Percentiles rank a stretch among this genome's conserved stretches.
Evolutionary conservation across 805 yeast species (phyloP).

Genomic region (Sugiyamaella marilandica): DNA sequence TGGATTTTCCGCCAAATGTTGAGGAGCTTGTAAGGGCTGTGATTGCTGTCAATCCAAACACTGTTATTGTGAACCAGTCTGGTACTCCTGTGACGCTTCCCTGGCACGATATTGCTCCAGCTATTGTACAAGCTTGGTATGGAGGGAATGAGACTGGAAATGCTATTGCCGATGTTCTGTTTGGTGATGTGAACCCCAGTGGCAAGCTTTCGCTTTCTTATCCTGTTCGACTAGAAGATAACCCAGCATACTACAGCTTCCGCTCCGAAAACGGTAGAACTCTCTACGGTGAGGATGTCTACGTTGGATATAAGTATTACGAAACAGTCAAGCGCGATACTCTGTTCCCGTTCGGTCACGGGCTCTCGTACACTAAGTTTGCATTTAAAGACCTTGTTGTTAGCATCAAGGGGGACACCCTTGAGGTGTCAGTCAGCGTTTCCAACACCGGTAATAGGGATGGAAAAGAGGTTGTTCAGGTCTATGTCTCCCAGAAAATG

Average conservation of each 20-base stretch:
- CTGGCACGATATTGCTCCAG: slow-evolving; percentile 42
- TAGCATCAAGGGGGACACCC: slow-evolving; percentile 24
- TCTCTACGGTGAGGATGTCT: slow-evolving; percentile 62
- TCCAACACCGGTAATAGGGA: slow-evolving; percentile 44
- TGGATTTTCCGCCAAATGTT: slow-evolving; percentile 49
- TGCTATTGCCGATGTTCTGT: slow-evolving; percentile 55
- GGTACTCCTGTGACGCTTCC: slow-evolving; percentile 62
- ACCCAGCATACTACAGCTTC: slow-evolving; percentile 52
- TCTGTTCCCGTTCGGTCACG: slow-evolving; percentile 58
- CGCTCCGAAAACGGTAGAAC: slow-evolving; percentile 49
- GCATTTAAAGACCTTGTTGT: slow-evolving; percentile 38
- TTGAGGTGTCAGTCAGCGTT: slow-evolving; percentile 37
- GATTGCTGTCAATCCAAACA: slow-evolving; percentile 44
- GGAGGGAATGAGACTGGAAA: slow-evolving; percentile 58
- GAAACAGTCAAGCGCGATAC: slow-evolving; percentile 47
- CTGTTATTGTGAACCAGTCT: slow-evolving; percentile 51
- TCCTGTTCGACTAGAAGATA: slow-evolving; percentile 49
- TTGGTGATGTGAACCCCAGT: slow-evolving; percentile 56
- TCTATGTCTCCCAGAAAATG: slow-evolving; percentile 40
- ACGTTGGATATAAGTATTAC: slow-evolving; percentile 58
- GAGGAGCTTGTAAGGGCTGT: slow-evolving; percentile 44
- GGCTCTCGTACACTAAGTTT: slow-evolving; percentile 56
- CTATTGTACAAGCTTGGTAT: slow-evolving; percentile 50
- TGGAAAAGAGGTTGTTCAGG: slow-evolving; percentile 55
- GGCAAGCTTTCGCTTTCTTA: slow-evolving; percentile 55